Base-by-base conservation (phyloP, 139 green algal species). In the Spirogloea muscicola region DNA sequence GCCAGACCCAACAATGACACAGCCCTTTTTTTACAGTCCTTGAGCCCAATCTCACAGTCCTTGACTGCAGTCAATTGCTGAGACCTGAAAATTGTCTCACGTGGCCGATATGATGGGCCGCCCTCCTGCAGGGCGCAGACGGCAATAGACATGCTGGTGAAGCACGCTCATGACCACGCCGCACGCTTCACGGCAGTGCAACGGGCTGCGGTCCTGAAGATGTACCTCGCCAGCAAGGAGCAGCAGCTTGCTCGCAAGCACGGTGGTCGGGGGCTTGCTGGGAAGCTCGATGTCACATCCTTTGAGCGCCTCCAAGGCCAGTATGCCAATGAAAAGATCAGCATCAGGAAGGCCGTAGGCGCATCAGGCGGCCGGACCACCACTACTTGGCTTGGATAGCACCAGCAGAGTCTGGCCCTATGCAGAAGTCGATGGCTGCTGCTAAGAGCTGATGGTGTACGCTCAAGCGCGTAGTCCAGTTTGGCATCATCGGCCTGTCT, bases 241-340 rank as follows among this genome's bases (percentile, higher is more conserved):
- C 67, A 76, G 42, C 49, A 69, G 29, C 38, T 42, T 18, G 29
- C 33, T 10, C 38, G 67, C 3, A 76, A 59, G 49, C 67, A 76
- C 38, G 67, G 67, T 27, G n/a, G n/a, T n/a, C 1, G 58, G 9
- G 27, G 27, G 27, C 34, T 9, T 3, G 25, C n/a, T 0, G 67
- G 67, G 9, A 61, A 59, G 49, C 67, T 76, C 13, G 67, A 76
- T 18, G 67, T 76, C 31, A 76, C 67, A 3, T 10, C 67, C 2
- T 76, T 76, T 33, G 67, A 76, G n/a, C 67, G 67, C 0, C 29
- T 76, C 33, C 49, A 69, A 13, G 10, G 40, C 6, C 49, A 42
- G 27, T 76, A 76, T 42, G 40, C 58, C n/a, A 68, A 21, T 3
- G 49, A 76, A 31, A 41, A 49, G 27, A 76, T 76, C 3, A 76